These are phyloP conservation scores for Fraxinus pennsylvanica DNA, from an alignment of 257 asterid species.

Conservation along the genomic window DNA sequence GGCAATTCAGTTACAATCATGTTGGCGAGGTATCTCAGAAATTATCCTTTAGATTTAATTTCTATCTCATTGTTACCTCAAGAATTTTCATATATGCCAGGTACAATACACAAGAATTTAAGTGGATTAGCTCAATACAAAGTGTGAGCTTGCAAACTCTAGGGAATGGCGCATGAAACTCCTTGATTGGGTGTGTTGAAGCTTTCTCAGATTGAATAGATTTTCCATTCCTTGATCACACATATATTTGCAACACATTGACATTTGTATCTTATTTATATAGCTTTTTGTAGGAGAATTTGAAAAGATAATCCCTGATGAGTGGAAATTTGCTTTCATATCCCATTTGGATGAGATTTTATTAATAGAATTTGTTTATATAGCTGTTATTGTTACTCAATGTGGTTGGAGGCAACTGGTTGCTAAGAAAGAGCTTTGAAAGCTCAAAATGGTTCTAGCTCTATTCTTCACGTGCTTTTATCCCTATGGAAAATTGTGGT, in stretches of 20 bases:
- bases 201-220: not conserved
- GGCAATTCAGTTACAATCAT: slow-evolving; percentile 85
- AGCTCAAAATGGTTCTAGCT: slow-evolving; percentile 75
- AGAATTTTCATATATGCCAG: not conserved
- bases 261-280: not conserved
- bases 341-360: slow-evolving; percentile 20
- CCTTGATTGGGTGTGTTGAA: not conserved
- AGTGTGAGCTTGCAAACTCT: not conserved
- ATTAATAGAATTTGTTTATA: slow-evolving; percentile 19
- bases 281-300: slow-evolving; percentile 12
- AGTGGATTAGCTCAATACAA: not conserved
- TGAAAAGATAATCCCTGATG: slow-evolving; percentile 19
- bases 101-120: not conserved
- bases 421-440: slow-evolving; percentile 89
- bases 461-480: slow-evolving; percentile 31
- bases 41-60: slow-evolving; percentile 14
- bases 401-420: slow-evolving; percentile 95
- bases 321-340: slow-evolving; percentile 10
- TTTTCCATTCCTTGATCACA: not conserved
- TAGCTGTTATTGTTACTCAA: slow-evolving; percentile 78
- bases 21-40: slow-evolving; percentile 87
- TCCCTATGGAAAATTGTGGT: slow-evolving; percentile 3
- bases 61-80: slow-evolving; percentile 20
- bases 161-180: not conserved
- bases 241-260: not conserved